A percentile compares a stretch with the other conserved stretches of the same genome.
phyloP scores from a whole-genome alignment of 768 basidiomycete genomes.

The Podaxis sp. region DNA sequence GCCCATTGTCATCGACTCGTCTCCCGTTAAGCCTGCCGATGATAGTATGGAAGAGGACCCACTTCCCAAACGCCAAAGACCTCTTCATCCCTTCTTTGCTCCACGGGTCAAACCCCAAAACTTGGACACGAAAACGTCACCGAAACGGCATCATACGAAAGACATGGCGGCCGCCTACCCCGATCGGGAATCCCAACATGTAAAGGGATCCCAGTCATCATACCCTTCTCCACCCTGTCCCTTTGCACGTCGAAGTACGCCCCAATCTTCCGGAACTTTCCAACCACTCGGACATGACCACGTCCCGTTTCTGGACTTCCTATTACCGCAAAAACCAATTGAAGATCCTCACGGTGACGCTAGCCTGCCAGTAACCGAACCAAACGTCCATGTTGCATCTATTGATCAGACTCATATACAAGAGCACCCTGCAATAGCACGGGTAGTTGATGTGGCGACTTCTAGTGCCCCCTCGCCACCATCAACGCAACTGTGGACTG shows the following conservation, averaged over 20 bases:
- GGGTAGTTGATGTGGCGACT: conserved; percentile 27
- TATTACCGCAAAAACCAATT: conserved; percentile 4
- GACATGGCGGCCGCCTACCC: conserved; percentile 44
- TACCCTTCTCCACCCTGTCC: conserved; percentile 24
- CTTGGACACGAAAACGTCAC: conserved; percentile 9
- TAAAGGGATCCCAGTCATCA: conserved; percentile 55
- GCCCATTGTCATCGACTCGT: conserved; percentile 46
- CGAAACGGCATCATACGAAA: conserved; percentile 14
- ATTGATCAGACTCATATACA: conserved; percentile 9
- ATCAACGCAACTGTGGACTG: conserved; percentile 59
- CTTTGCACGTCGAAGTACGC: conserved; percentile 15
- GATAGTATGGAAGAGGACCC: not conserved
- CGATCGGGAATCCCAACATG: conserved; percentile 51
- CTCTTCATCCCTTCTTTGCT: conserved; percentile 48
- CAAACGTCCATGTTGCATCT: conserved; percentile 1
- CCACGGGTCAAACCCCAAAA: conserved; percentile 25
- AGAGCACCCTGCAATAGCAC: conserved; percentile 52
- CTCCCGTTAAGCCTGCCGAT: conserved; percentile 32
- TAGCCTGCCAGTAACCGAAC: not conserved
- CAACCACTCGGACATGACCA: not conserved
- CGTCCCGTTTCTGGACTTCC: not conserved
- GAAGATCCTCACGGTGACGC: not conserved
- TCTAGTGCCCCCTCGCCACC: conserved; percentile 22
- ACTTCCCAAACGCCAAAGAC: conserved; percentile 25
- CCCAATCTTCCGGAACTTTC: conserved; percentile 3